These are phyloP conservation scores for Atalantia buxifolia DNA, from an alignment of 345 rosid genomes.

Conservation along the genomic window DNA sequence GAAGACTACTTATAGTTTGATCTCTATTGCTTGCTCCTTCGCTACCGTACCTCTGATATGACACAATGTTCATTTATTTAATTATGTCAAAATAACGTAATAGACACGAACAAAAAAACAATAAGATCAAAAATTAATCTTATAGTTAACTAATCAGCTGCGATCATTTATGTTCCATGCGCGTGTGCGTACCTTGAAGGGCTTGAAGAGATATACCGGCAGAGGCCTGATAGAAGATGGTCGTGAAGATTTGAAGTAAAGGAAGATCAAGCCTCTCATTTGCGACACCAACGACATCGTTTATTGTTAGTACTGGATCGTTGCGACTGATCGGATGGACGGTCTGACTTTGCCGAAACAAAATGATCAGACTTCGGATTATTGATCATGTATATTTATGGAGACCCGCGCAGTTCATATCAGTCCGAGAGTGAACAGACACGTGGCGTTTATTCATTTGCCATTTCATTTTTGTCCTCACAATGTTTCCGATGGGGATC, in stretches of 20 bases:
- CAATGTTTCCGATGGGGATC: neutral
- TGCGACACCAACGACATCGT: no score
- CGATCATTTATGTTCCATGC: no score
- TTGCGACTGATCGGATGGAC: no score
- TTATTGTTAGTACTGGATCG: no score
- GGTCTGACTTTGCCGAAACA: no score
- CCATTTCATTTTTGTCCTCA: neutral
- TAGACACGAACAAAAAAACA: no score
- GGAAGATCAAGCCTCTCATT: neutral
- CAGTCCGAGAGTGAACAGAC: neutral
- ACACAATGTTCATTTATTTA: no score
- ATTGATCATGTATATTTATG: no score
- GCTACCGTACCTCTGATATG: constrained; percentile 22
- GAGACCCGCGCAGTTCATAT: neutral
- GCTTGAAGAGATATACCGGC: neutral
- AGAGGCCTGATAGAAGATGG: constrained; percentile 1
- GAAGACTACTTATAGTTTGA: neutral
- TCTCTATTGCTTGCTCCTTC: neutral
- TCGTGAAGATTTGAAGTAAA: neutral
- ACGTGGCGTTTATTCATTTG: neutral
- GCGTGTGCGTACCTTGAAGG: constrained; percentile 3
- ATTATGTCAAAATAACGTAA: no score
- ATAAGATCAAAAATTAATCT: no score
- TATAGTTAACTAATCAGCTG: no score
- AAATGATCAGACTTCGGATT: no score